A percentile compares a stretch with the other conserved stretches of the same genome.
Evolutionary conservation across 192 early-diverging fungal genomes (phyloP).

Genomic region (Coemansia nantahalensis): DNA sequence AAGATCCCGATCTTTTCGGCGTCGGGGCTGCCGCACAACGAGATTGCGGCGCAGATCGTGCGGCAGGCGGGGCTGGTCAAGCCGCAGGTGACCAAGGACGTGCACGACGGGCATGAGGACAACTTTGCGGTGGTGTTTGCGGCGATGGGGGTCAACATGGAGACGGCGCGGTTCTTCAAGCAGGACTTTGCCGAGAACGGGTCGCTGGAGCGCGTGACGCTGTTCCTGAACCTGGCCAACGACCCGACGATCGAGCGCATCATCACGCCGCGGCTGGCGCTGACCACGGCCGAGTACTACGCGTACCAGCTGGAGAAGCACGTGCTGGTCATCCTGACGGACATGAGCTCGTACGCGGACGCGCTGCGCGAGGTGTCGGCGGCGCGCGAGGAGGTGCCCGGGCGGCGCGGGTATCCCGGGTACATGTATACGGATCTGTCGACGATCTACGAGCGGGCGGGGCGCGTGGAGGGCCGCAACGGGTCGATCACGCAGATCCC

Average conservation of each 20-base stretch:
- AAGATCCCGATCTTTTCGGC: slow-evolving; percentile 99
- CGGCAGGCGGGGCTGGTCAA: slow-evolving; percentile 97
- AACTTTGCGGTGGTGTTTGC: slow-evolving; percentile 99
- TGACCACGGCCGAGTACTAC: slow-evolving; percentile 99
- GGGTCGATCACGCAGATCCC: slow-evolving; percentile 99
- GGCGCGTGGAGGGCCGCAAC: slow-evolving; percentile 94
- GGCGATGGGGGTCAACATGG: slow-evolving; percentile 99
- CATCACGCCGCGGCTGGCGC: slow-evolving; percentile 96
- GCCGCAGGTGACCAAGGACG: slow-evolving; percentile 82
- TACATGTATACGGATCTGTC: slow-evolving; percentile 99
- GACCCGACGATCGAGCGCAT: slow-evolving; percentile 99
- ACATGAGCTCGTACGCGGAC: slow-evolving; percentile 99
- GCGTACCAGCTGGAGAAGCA: slow-evolving; percentile 99
- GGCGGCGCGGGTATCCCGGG: slow-evolving; percentile 98
- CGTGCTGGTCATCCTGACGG: slow-evolving; percentile 97
- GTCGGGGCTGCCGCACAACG: slow-evolving; percentile 97
- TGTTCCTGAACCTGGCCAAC: slow-evolving; percentile 99
- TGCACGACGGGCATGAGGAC: slow-evolving; percentile 94
- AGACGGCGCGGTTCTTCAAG: slow-evolving; percentile 99
- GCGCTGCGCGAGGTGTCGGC: slow-evolving; percentile 99
- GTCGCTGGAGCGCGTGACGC: slow-evolving; percentile 95
- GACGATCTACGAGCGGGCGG: slow-evolving; percentile 99
- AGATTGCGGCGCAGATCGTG: slow-evolving; percentile 99
- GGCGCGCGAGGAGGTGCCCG: slow-evolving; percentile 98
- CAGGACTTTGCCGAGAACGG: slow-evolving; percentile 99